Base-by-base conservation (phyloP, 352 stramenopile genomes). In the Pythium oligandrum region DNA sequence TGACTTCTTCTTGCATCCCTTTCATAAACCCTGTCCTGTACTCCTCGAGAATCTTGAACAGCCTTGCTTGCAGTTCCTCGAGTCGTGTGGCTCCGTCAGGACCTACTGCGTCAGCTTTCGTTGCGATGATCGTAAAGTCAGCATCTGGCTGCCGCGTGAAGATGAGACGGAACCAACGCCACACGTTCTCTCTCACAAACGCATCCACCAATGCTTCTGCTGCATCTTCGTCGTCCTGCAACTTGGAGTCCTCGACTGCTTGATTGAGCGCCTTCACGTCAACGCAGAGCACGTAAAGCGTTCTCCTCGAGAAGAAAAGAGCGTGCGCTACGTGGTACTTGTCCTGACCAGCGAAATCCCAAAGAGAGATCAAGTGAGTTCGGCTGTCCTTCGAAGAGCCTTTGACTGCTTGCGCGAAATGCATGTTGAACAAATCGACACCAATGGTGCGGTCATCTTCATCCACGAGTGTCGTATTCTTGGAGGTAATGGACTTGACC, bases 371-470 rank as follows among this genome's bases (percentile, higher is more conserved):
- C 33, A 55, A 38, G 40, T 64, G 40, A 3, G 33, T 53, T 10
- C 40, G 47, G 12, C n/a, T 4, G n/a, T 11, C 17, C 1, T 4
- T 40, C 2, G 30, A 30, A 7, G 3, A 6, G 1, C 8, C 8
- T 6, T 4, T 12, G 0, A n/a, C 10, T 31, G 11, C 9, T 5
- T 49, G 10, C 4, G n/a, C 42, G n/a, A 73, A 73, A 6, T 56
- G n/a, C 38, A 48, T 58, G 1, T 38, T 17, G 26, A 73, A 61
- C 10, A 69, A 49, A 32, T 74, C 62, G 9, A 74, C 64, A 5
- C 62, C 66, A 39, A 74, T 64, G 4, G 66, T 74, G 0, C 58
- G 62, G 11, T 53, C n/a, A 37, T 68, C 50, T 9, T 48, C 40
- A 10, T 40, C n/a, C 38, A 65, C 61, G 4, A 70, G 45, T 1